Percentiles rank a stretch among this genome's conserved stretches.
These are phyloP conservation scores for Fragaria nilgerrensis DNA, from an alignment of 306 rosid genomes.

Conservation along the genomic window DNA sequence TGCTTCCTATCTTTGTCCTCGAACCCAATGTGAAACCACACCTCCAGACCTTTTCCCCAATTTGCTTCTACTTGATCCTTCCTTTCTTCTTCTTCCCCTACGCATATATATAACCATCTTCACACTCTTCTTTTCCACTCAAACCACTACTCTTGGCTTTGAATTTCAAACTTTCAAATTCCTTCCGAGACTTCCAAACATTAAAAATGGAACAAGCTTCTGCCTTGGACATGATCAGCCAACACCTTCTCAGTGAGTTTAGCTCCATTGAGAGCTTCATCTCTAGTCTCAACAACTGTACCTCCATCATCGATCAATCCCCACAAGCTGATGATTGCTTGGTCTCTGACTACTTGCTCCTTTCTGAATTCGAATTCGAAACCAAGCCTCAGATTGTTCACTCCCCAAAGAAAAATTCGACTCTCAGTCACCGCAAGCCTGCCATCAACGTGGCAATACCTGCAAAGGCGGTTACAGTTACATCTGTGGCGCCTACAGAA, in stretches of 20 bases:
- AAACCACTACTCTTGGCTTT: not conserved
- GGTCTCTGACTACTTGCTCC: slow-evolving; percentile 24
- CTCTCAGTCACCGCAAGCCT: slow-evolving; percentile 36
- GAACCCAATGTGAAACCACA: slow-evolving; percentile 31
- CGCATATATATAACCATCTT: not conserved
- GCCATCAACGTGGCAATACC: slow-evolving; percentile 34
- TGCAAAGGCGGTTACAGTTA: not conserved
- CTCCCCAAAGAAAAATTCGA: slow-evolving; percentile 17
- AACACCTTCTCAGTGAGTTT: slow-evolving; percentile 58
- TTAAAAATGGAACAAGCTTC: slow-evolving; percentile 38
- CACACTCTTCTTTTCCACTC: slow-evolving; percentile 31
- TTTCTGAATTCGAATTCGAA: slow-evolving; percentile 16
- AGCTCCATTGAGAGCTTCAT: slow-evolving; percentile 38
- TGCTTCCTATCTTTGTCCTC: slow-evolving; percentile 30
- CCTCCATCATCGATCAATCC: slow-evolving; percentile 8
- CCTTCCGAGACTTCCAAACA: not conserved
- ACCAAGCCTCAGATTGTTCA: slow-evolving; percentile 8
- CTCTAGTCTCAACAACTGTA: slow-evolving; percentile 28
- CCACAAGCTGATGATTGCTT: not conserved
- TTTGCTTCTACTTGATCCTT: not conserved
- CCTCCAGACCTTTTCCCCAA: not conserved
- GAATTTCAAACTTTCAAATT: not conserved
- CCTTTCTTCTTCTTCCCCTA: not conserved
- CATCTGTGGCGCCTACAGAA: not conserved
- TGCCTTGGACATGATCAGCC: slow-evolving; percentile 51